phyloP scores from a whole-genome alignment of 768 basidiomycete species.

The Macrocybe gigantea region DNA sequence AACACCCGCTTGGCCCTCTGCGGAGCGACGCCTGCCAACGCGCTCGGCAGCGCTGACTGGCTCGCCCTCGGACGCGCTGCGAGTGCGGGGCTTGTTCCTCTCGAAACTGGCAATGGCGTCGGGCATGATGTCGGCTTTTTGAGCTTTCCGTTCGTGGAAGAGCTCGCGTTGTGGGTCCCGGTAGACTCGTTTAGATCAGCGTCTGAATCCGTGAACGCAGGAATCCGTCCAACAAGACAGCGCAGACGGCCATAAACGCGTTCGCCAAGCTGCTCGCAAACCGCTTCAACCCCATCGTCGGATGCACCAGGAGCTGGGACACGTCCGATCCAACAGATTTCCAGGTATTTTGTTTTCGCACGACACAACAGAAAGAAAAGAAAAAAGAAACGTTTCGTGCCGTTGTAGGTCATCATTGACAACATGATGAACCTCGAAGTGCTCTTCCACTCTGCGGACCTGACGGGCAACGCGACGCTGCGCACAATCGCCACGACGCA shows the following conservation, averaged over 20 bases:
- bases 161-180: conserved; percentile 47
- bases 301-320: conserved; percentile 70
- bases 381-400: no score
- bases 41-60: conserved; percentile 46
- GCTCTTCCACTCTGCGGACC: conserved; percentile 48
- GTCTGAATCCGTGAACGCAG: conserved; percentile 22
- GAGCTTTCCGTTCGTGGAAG: conserved; percentile 63
- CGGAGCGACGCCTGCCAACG: conserved; percentile 28
- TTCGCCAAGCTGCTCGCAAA: conserved; percentile 53
- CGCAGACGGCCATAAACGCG: conserved; percentile 45
- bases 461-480: conserved; percentile 56
- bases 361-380: background rate
- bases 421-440: conserved; percentile 79
- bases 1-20: conserved; percentile 49
- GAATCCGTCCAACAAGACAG: conserved; percentile 52
- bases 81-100: conserved; percentile 44
- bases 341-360: conserved; percentile 26
- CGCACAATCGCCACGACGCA: conserved; percentile 57
- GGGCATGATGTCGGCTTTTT: conserved; percentile 72
- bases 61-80: conserved; percentile 44
- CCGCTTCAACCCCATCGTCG: conserved; percentile 53
- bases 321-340: conserved; percentile 53
- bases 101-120: conserved; percentile 40
- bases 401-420: conserved; percentile 62
- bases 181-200: background rate